phyloP scores from a whole-genome alignment of 768 basidiomycete genomes.

The Pleurotus tuoliensis region DNA sequence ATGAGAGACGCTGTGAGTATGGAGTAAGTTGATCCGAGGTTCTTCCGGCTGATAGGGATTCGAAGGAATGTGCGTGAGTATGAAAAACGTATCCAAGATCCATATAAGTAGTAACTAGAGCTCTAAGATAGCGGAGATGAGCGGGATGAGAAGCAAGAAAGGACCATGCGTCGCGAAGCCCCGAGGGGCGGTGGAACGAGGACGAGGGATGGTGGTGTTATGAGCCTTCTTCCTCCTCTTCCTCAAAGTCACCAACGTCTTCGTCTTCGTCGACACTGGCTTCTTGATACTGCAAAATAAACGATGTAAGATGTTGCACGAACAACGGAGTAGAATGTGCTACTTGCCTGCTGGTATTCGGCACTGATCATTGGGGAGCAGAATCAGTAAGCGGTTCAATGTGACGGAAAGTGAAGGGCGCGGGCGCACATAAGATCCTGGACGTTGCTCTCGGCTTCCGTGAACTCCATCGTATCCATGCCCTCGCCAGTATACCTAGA shows the following conservation, averaged over 20 bases:
- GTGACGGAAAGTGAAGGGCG: background rate
- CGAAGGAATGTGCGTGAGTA: background rate
- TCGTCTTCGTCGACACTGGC: slow-evolving; percentile 44
- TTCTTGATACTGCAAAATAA: slow-evolving; percentile 52
- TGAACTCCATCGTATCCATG: slow-evolving; percentile 86
- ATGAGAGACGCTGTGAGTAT: background rate
- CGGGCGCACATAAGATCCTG: slow-evolving; percentile 77
- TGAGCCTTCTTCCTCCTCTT: slow-evolving; percentile 13
- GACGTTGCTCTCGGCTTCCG: slow-evolving; percentile 83
- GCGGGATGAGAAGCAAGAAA: background rate
- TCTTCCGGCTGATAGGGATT: background rate
- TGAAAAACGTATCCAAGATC: background rate
- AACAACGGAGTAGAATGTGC: background rate
- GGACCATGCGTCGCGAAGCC: background rate
- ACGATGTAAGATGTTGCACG: background rate
- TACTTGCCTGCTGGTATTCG: slow-evolving; percentile 81
- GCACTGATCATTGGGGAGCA: slow-evolving; percentile 41
- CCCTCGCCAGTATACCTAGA: slow-evolving; percentile 78
- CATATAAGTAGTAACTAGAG: background rate
- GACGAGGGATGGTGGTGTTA: background rate
- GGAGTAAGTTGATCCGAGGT: background rate
- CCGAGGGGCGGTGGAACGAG: background rate
- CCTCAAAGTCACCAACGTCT: slow-evolving; percentile 31
- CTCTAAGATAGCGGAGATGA: too few relatives aligned
- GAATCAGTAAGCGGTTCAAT: slow-evolving; percentile 5